These are phyloP conservation scores for Phyllostachys edulis DNA, from an alignment of 176 grass and related monocot genomes.

Conservation along the genomic window DNA sequence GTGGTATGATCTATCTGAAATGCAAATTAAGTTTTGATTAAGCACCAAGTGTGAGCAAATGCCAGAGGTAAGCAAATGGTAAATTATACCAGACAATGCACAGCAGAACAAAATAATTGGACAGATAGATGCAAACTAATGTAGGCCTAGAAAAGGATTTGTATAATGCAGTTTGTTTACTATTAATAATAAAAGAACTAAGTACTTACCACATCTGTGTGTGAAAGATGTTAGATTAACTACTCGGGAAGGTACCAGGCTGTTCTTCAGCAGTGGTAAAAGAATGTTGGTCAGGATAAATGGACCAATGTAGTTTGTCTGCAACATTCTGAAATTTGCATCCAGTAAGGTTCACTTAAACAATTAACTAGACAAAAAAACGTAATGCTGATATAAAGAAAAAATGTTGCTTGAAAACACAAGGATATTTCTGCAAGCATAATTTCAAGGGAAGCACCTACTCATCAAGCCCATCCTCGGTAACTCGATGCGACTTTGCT, in stretches of 20 bases:
- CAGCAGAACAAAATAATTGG: not conserved
- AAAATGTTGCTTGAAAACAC: not conserved
- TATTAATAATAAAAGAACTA: conserved; percentile 2
- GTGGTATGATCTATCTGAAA: not conserved
- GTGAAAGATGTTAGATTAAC: conserved; percentile 97
- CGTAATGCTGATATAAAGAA: not conserved
- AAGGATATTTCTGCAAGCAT: not conserved
- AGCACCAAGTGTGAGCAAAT: not conserved
- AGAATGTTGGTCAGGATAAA: conserved; percentile 75
- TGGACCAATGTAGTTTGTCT: conserved; percentile 85
- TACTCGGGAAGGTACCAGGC: conserved; percentile 55
- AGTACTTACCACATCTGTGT: conserved; percentile 76
- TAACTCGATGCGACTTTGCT: conserved; percentile 62
- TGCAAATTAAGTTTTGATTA: conserved; percentile 4
- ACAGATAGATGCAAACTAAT: not conserved
- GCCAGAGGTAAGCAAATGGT: not conserved
- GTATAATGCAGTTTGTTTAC: not conserved
- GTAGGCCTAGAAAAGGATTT: not conserved
- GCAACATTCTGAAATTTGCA: conserved; percentile 68
- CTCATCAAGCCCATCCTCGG: conserved; percentile 70
- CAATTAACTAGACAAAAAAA: not conserved
- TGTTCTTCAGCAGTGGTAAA: conserved; percentile 82
- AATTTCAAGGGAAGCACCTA: conserved; percentile 46
- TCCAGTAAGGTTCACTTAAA: not conserved
- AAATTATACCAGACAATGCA: not conserved